Base-by-base conservation (phyloP, 208 protist species). In the Borovskyia barvae region DNA sequence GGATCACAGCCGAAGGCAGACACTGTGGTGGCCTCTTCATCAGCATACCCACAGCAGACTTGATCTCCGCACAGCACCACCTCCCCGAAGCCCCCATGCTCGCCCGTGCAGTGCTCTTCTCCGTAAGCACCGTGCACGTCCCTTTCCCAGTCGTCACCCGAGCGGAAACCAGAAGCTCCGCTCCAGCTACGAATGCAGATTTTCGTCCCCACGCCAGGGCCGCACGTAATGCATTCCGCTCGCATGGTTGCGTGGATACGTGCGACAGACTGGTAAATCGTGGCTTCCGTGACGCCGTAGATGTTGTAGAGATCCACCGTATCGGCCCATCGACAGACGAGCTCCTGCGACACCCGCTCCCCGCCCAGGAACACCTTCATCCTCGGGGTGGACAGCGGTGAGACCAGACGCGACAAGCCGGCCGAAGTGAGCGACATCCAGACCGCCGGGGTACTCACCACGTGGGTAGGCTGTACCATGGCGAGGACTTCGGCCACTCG, bases 211-310 rank as follows among this genome's bases (percentile, higher is more conserved):
- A 53, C 63, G 4, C 75, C 75, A 1, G 50, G 5, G 4, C 75
- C 80, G 39, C 80, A 82, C 5, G 54, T 67, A 17, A 80, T 33
- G 11, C 74, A 46, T 3, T 50, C 39, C 33, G 45, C 65, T 6
- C 17, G 35, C 17, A 59, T 42, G 14, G 54, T 70, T 40, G 50
- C 19, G 26, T 17, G 73, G 48, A 71, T 52, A 30, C 64, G 63
- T 14, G 32, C 35, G 20, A 60, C 73, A 7, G 61, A 72, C 52
- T 88, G 81, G 42, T 88, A 88, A 20, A 88, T 66, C 1, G 81
- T 88, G 20, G 52, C 81, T 60, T 88, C 81, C 24, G 81, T 88
- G 9, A 88, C 74, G 9, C 81, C 81, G 46, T 88, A 88, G 15
- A 88, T 72, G 53, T 80, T 88, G 62, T 68, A 71, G 24, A 88